A percentile compares a stretch with the other conserved stretches of the same genome.
Conservation (phyloP, 352 stramenopile genomes). For the Phytophthora hibernalis region DNA sequence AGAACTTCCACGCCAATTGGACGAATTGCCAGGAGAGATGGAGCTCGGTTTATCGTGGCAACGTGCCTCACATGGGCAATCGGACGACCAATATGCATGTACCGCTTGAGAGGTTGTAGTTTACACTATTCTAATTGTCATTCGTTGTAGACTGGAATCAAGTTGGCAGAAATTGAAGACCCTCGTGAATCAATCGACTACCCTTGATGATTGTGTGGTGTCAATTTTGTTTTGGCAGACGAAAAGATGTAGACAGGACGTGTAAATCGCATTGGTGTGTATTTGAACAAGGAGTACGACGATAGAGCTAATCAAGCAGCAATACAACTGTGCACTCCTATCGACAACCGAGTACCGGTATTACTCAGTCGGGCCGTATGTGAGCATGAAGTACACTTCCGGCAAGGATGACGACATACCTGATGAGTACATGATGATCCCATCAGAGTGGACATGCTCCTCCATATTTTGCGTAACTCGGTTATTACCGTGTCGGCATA, state of each 20-base stretch:
- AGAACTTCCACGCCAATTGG: constrained; percentile 14
- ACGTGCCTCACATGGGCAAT: constrained; percentile 16
- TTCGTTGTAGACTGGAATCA: too few relatives aligned
- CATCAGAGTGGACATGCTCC: neutral
- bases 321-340: neutral
- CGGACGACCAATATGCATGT: constrained; percentile 14
- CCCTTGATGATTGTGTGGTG: constrained; percentile 13
- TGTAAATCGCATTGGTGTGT: constrained; percentile 5
- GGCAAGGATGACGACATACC: neutral
- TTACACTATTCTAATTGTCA: too few relatives aligned
- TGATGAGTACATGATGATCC: neutral
- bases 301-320: neutral
- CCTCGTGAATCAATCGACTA: neutral
- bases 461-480: neutral
- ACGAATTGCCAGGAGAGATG: constrained; percentile 10
- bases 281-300: constrained; percentile 9
- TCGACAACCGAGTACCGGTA: too few relatives aligned
- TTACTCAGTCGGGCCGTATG: neutral
- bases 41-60: constrained; percentile 7
- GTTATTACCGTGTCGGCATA: neutral
- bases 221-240: constrained; percentile 13
- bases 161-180: too few relatives aligned
- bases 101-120: too few relatives aligned
- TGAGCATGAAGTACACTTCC: neutral
- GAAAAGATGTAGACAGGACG: neutral